Evolutionary conservation across 805 yeast species (phyloP), one percentile per base, ranked within the genome.

Genomic region (Cephaloascus fragrans): DNA sequence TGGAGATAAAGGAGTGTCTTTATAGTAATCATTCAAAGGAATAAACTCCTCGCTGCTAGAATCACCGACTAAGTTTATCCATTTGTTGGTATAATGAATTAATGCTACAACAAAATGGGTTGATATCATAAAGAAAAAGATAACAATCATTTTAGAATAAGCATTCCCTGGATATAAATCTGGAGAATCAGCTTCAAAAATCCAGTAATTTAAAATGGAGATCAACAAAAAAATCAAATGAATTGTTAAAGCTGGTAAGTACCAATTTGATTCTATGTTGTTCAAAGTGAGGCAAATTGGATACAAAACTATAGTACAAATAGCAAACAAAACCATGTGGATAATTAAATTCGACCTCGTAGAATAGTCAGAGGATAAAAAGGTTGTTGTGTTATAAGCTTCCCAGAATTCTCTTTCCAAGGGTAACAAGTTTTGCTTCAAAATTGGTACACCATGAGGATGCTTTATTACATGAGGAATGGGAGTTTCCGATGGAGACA

Each of bases 361-460:
- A 3, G 76, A 69, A 2, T 71, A 48, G 0, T 68, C 70, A 10
- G 73, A 52, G 5, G 74, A 77, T 60, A 85, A 77, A 55, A 71
- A 88, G 3, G 86, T 79, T 2, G 90, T 81, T 12, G 94, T 77
- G 51, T 83, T 77, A 59, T 88, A 89, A 19, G 59, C 54, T 37
- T 77, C 78, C 97, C 97, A 89, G 57, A 72, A 89, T 19, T 69
- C 54, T 40, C 77, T 63, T 56, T 88, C 96, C 35, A 77, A 83
- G 1, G 89, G 81, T 15, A 78, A 69, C 37, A 89, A 67, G 16
- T 74, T 51, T 2, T 83, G 81, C 19, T 77, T 62, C 35, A 88
- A 64, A 34, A 89, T 84, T 1, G 95, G 89, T 46, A 74, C 51
- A 0, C 95, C 95, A 51, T 86, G 95, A 37, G 58, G 53, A 51